Evolutionary conservation across 2,329 filamentous ascomycete species (phyloP).

Genomic region (Septoria linicola): DNA sequence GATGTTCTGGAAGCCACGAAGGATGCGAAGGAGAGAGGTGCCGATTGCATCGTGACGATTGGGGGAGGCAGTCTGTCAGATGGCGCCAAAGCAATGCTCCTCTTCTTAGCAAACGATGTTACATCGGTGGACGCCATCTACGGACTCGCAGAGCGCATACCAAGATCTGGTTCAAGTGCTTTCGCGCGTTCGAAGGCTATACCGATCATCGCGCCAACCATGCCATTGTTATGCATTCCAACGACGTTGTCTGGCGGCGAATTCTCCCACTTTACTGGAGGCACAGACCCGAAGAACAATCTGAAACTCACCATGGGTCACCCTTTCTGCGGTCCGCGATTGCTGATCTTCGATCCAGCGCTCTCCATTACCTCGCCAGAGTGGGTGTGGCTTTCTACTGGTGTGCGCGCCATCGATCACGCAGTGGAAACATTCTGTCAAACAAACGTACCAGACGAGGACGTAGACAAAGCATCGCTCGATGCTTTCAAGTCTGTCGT

Average conservation of each 20-base stretch:
- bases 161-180: background rate
- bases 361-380: conserved; percentile 53
- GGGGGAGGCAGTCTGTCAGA: conserved; percentile 59
- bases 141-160: conserved; percentile 9
- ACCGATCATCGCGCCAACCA: background rate
- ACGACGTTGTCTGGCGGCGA: conserved; percentile 21
- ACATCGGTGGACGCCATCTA: conserved; percentile 19
- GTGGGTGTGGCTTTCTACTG: conserved; percentile 58
- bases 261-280: conserved; percentile 43
- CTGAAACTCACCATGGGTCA: conserved; percentile 22
- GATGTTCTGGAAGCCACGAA: conserved; percentile 52
- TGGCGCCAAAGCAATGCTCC: conserved; percentile 53
- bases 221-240: conserved; percentile 21
- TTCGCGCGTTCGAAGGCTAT: background rate
- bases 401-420: conserved; percentile 58
- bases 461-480: conserved; percentile 25
- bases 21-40: conserved; percentile 41
- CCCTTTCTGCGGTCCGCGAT: conserved; percentile 42
- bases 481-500: conserved; percentile 48
- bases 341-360: conserved; percentile 58
- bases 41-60: conserved; percentile 55
- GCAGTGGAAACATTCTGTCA: conserved; percentile 57
- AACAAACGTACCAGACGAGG: conserved; percentile 26
- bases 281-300: conserved; percentile 34
- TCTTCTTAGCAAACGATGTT: conserved; percentile 33